phyloP scores from a whole-genome alignment of 2,329 filamentous ascomycete species.

The Cordyceps tenuipes region DNA sequence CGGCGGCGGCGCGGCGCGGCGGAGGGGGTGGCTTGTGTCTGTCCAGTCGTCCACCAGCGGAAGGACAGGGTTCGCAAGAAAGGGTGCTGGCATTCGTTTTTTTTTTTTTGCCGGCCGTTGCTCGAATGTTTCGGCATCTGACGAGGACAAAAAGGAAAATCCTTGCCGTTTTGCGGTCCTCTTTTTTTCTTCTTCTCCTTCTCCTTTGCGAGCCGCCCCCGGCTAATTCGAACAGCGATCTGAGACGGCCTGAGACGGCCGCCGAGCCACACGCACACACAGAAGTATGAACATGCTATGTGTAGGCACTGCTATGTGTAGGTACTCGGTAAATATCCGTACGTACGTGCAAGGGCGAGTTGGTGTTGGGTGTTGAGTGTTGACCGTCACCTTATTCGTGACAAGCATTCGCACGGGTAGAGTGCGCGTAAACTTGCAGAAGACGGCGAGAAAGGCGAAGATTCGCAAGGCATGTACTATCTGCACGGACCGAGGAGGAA shows the following conservation, averaged over 20 bases:
- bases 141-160: background rate
- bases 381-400: too few relatives aligned
- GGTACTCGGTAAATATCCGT: too few relatives aligned
- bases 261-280: background rate
- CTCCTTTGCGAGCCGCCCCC: background rate
- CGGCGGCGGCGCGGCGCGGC: slow-evolving; percentile 13
- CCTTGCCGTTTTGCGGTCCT: background rate
- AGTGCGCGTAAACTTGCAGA: too few relatives aligned
- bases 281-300: too few relatives aligned
- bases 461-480: background rate
- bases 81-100: background rate
- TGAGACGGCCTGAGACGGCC: slow-evolving; percentile 19
- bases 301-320: too few relatives aligned
- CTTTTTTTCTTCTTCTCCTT: background rate
- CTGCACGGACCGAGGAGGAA: background rate
- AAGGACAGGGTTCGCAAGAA: background rate
- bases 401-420: too few relatives aligned
- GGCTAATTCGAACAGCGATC: slow-evolving; percentile 16
- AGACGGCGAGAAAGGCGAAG: too few relatives aligned
- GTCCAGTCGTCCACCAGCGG: background rate
- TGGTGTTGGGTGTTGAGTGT: too few relatives aligned
- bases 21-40: background rate
- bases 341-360: too few relatives aligned
- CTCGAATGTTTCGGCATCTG: background rate
- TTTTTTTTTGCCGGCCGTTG: background rate